Base-by-base conservation (phyloP, 352 stramenopile genomes). In the Pythium rhizo-oryzae region DNA sequence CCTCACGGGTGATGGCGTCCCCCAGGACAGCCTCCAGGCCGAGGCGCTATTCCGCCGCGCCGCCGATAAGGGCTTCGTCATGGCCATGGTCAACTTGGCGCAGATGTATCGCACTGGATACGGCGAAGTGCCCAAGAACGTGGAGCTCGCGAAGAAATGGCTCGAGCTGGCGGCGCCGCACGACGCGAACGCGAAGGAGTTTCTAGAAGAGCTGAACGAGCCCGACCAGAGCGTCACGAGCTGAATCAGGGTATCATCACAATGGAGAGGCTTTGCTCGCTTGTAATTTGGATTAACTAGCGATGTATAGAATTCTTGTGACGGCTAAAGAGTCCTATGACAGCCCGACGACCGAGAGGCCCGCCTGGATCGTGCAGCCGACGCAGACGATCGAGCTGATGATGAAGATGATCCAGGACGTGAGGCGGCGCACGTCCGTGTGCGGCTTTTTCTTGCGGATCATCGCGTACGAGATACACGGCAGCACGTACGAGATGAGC, bases 41-140 rank as follows among this genome's bases (percentile, higher is more conserved):
- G 87, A 93, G 52, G 71, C 82, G 35, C 74, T 93, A 4, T 96
- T 96, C 62, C 82, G 85, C 16, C 76, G 78, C 37, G 84, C 88
- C 6, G 86, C 88, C 0, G 85, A 92, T 13, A 84, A 93, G 58
- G 86, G 86, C 7, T 93, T 94, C 59, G 83, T 92, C 64, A 92
- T 94, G 83, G 88, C 88, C 13, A 96, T 96, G 83, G 82, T 96
- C 15, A 96, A 96, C 33, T 75, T 96, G 33, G 88, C 88, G 33
- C 82, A 94, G 37, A 93, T 96, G 86, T 93, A 94, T 59, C 78
- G 83, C 16, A 80, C 72, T 12, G 88, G 88, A 0, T 89, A 92
- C 52, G 86, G 75, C 15, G 72, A 80, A 28, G 84, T 96, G 19
- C 81, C 83, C 0, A 78, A 87, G 63, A 78, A 94, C 43, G 47